Evolutionary conservation across 305 asterid species (phyloP).

Genomic region (Fraxinus ornus): DNA sequence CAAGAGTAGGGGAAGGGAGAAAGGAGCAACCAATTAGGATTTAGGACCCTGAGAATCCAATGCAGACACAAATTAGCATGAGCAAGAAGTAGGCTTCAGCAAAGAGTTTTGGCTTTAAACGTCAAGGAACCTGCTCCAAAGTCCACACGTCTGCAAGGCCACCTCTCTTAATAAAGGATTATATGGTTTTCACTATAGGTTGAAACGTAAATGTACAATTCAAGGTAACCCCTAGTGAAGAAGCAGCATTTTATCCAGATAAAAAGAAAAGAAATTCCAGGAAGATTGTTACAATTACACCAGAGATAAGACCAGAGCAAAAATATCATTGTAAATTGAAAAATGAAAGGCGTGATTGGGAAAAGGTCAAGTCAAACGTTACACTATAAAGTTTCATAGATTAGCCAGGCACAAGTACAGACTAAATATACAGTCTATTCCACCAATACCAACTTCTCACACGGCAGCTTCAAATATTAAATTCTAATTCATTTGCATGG

Average conservation of each 20-base stretch:
- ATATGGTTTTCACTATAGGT: not conserved
- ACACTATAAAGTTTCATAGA: not conserved
- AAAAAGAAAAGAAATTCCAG: not conserved
- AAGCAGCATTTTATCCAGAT: not conserved
- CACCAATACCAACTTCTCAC: slow-evolving; percentile 11
- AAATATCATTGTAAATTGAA: not conserved
- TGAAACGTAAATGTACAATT: not conserved
- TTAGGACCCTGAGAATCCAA: slow-evolving; percentile 15
- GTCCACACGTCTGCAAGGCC: not conserved
- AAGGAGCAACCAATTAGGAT: not conserved
- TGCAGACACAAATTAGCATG: not conserved
- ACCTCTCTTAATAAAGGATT: not conserved
- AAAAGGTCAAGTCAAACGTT: not conserved
- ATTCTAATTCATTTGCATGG: slow-evolving; percentile 4
- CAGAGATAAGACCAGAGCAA: not conserved
- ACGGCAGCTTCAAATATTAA: not conserved
- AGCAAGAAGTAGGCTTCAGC: not conserved
- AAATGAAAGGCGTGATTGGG: not conserved
- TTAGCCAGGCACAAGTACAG: slow-evolving; percentile 12
- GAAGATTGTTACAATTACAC: not conserved
- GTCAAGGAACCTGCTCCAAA: not conserved
- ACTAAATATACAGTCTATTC: not conserved
- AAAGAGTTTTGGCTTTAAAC: not conserved
- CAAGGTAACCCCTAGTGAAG: not conserved
- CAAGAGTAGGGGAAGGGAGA: not conserved